Conservation (phyloP, 2,329 filamentous ascomycete species). For the Penicillium decumbens region DNA sequence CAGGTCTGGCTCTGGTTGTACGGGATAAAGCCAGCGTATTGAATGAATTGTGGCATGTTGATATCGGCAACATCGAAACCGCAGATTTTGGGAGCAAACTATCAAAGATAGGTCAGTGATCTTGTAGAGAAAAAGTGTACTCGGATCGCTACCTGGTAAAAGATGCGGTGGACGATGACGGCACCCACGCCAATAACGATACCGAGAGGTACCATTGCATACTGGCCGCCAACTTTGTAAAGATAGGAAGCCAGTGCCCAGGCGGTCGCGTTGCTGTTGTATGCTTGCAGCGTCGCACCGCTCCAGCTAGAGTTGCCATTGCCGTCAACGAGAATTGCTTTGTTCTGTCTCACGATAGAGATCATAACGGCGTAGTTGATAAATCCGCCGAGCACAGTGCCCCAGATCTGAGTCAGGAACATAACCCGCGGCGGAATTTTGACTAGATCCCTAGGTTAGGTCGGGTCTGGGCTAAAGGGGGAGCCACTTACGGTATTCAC, state of each 20-base stretch:
- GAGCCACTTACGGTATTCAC: constrained; percentile 49
- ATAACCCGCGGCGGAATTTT: constrained; percentile 54
- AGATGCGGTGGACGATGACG: constrained; percentile 13
- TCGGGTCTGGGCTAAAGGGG: background rate
- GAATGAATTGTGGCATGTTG: constrained; percentile 53
- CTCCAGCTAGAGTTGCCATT: constrained; percentile 47
- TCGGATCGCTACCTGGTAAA: constrained; percentile 8
- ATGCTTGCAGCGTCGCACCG: constrained; percentile 48
- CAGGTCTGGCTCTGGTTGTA: constrained; percentile 56
- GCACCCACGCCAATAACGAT: constrained; percentile 43
- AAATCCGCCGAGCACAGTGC: constrained; percentile 51
- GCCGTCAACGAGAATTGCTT: constrained; percentile 48
- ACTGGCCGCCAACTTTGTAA: constrained; percentile 42
- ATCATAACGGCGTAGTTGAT: constrained; percentile 56
- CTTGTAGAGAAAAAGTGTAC: background rate
- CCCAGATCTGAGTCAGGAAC: constrained; percentile 55
- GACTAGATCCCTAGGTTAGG: constrained; percentile 2
- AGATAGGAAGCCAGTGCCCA: constrained; percentile 52
- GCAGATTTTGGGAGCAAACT: constrained; percentile 49
- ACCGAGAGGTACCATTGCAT: constrained; percentile 48
- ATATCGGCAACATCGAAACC: constrained; percentile 42
- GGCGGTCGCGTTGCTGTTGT: constrained; percentile 35
- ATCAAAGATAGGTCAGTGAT: background rate
- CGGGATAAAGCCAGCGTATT: constrained; percentile 53
- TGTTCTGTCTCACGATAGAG: constrained; percentile 49